Conservation (phyloP, 305 asterid genomes). For the Fraxinus latifolia region DNA sequence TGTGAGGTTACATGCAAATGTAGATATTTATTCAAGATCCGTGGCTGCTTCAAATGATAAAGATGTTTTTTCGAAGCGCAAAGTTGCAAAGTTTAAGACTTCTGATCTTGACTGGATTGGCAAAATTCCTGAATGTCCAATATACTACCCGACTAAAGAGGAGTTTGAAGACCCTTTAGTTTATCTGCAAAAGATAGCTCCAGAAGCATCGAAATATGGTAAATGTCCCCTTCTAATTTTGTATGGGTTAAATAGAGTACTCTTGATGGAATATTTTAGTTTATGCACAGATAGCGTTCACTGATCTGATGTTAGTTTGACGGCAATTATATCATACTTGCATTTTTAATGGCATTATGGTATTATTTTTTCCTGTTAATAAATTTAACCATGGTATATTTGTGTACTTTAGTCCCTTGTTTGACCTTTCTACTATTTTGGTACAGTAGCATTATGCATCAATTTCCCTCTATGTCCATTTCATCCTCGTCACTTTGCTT, state of each 20-base stretch:
- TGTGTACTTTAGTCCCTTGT: neutral
- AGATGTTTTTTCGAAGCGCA: conserved; percentile 56
- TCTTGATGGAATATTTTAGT: conserved; percentile 1
- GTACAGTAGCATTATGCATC: neutral
- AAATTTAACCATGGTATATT: neutral
- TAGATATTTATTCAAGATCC: conserved; percentile 37
- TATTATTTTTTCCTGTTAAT: neutral
- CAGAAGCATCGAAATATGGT: conserved; percentile 94
- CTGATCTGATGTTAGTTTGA: conserved; percentile 5
- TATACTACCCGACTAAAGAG: conserved; percentile 68
- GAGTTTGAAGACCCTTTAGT: conserved; percentile 91
- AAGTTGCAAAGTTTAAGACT: conserved; percentile 68
- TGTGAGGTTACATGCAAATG: conserved; percentile 50
- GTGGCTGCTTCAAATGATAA: conserved; percentile 43
- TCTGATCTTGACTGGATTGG: conserved; percentile 77
- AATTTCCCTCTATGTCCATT: conserved; percentile 12
- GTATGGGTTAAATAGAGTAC: conserved; percentile 11
- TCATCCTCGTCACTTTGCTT: conserved; percentile 1
- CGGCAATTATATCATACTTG: neutral
- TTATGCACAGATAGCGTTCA: conserved; percentile 10
- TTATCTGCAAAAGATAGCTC: conserved; percentile 87
- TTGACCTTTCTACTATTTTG: conserved; percentile 11
- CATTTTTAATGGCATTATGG: neutral
- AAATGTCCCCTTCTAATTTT: conserved; percentile 13
- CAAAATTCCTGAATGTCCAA: conserved; percentile 81